Base-by-base conservation (phyloP, 116 monocot genomes). In the Thalassia testudinum region DNA sequence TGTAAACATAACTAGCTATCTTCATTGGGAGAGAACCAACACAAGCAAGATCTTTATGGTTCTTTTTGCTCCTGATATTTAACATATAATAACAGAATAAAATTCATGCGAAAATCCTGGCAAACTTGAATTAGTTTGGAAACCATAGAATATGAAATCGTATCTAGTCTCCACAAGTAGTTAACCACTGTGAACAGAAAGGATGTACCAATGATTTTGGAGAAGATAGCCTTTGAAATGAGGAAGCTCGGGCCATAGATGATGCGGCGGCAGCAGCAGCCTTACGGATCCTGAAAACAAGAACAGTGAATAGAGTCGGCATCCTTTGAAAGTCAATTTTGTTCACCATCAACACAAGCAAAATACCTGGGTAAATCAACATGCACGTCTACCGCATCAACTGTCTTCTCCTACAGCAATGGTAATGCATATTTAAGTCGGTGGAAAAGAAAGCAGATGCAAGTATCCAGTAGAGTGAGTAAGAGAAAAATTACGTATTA, bases 331-430 rank as follows among this genome's bases (percentile, higher is more conserved):
- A 7, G 3, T 34, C 3, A 3, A 34, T 10, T 5, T 34, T 3
- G 10, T 10, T 5, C 30, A 34, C 10, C 30, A 45, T 8, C 7
- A 40, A 4, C 15, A 45, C 15, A 45, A n/a, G n/a, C n/a, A n/a
- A n/a, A n/a, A 50, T 68, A 99, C 99, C 86, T 90, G 47, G 90
- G 99, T 28, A 99, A 90, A 65, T 90, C 99, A 52, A 99, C 91
- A 73, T 83, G 90, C 61, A 89, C 99, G 60, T 99, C 99, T 5
- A 91, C 90, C 62, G 90, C 99, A 56, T 99, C 99, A 1, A 99
- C 90, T 59, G 90, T 97, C 62, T 97, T 89, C 64, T 97, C 97
- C 97, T 97, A 72, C 47, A 76, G 18, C 40, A 40, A 8, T 40
- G 40, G 14, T 14, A 40, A 14, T 40, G 7, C 40, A 40, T 7